Evolutionary conservation across 2,329 filamentous ascomycete species (phyloP).

Genomic region (Ophiobolus disseminans): DNA sequence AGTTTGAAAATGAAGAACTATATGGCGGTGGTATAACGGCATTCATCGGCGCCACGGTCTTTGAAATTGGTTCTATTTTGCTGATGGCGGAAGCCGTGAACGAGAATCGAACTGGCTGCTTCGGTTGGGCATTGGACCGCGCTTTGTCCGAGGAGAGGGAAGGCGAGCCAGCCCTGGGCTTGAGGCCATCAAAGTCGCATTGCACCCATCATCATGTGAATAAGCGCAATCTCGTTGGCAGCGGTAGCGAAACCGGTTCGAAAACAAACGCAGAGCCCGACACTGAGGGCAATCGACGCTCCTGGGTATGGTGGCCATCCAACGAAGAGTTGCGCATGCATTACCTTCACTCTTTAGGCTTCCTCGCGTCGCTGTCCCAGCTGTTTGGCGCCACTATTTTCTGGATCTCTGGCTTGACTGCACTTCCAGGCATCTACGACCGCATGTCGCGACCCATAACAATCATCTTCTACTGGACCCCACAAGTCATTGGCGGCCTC

Average conservation of each 20-base stretch:
- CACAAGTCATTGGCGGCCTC: slow-evolving; percentile 67
- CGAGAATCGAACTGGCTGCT: slow-evolving; percentile 68
- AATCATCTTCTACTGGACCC: slow-evolving; percentile 67
- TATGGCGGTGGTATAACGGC: slow-evolving; percentile 67
- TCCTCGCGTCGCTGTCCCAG: slow-evolving; percentile 65
- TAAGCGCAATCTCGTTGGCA: slow-evolving; percentile 40
- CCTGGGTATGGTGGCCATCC: slow-evolving; percentile 68
- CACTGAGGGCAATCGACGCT: slow-evolving; percentile 3
- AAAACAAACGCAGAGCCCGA: neutral
- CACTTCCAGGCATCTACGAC: slow-evolving; percentile 63
- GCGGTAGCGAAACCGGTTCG: neutral
- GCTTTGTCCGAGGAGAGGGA: slow-evolving; percentile 47
- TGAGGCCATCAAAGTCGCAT: slow-evolving; percentile 20
- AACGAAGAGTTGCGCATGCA: slow-evolving; percentile 64
- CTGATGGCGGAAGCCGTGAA: slow-evolving; percentile 74
- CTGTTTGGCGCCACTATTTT: slow-evolving; percentile 68
- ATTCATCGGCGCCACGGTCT: slow-evolving; percentile 72
- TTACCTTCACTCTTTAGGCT: slow-evolving; percentile 68
- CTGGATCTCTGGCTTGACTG: slow-evolving; percentile 68
- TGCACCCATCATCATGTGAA: slow-evolving; percentile 50
- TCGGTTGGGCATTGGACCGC: slow-evolving; percentile 71
- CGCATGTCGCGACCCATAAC: slow-evolving; percentile 56
- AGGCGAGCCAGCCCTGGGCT: slow-evolving; percentile 12
- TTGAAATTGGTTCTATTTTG: slow-evolving; percentile 68
- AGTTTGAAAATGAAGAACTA: slow-evolving; percentile 62